phyloP scores from a whole-genome alignment of 148 eudicot genomes.

The Limonium bicolor region DNA sequence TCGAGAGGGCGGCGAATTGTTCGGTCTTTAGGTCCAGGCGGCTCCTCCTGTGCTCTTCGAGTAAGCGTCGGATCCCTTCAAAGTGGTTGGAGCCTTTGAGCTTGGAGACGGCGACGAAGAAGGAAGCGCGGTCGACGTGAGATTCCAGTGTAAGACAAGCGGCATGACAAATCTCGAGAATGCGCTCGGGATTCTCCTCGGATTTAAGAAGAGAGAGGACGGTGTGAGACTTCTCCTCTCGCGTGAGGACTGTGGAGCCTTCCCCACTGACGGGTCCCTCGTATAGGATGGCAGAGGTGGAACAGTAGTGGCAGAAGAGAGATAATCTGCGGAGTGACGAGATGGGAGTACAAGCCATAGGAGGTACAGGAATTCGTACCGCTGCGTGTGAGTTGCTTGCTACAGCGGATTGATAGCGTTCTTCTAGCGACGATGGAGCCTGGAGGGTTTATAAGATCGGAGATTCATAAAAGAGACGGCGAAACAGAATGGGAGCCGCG shows the following conservation, averaged over 20 bases:
- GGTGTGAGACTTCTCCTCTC: conserved; percentile 29
- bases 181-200: conserved; percentile 57
- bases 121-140: conserved; percentile 56
- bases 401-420: too few relatives aligned
- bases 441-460: too few relatives aligned
- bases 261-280: too few relatives aligned
- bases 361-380: too few relatives aligned
- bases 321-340: too few relatives aligned
- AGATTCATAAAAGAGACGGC: too few relatives aligned
- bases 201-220: conserved; percentile 46
- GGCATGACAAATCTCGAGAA: conserved; percentile 60
- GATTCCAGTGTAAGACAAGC: conserved; percentile 52
- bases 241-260: conserved; percentile 5
- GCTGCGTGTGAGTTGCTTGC: too few relatives aligned
- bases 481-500: too few relatives aligned
- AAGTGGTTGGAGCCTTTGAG: conserved; percentile 29
- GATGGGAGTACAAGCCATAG: too few relatives aligned
- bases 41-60: conserved; percentile 33
- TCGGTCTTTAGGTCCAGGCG: conserved; percentile 52
- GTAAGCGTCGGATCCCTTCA: conserved; percentile 36
- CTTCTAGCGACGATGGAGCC: too few relatives aligned
- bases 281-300: background rate
- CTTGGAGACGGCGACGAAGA: conserved; percentile 45
- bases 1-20: conserved; percentile 37
- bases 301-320: too few relatives aligned